Conservation (phyloP, 108 stramenopile genomes). For the Aurantiochytrium sp. region DNA sequence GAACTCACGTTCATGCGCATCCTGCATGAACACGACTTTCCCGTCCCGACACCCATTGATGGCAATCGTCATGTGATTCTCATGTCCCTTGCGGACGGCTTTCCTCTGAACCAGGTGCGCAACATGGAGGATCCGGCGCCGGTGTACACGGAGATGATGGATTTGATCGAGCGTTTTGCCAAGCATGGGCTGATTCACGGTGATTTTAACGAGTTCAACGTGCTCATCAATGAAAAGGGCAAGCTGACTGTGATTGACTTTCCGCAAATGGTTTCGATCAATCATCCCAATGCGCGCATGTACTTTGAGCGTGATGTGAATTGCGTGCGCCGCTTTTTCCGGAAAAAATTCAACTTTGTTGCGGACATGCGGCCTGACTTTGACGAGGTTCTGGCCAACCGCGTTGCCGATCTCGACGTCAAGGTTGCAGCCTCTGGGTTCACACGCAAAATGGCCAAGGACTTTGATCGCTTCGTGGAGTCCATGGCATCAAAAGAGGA, state of each 20-base stretch:
- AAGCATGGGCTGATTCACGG: conserved; percentile 92
- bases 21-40: conserved; percentile 79
- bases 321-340: conserved; percentile 75
- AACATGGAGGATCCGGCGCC: conserved; percentile 71
- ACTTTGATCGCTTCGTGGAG: conserved; percentile 15
- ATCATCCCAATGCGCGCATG: conserved; percentile 89
- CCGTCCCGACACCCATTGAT: conserved; percentile 80
- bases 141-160: conserved; percentile 70
- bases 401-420: neutral
- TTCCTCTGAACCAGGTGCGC: conserved; percentile 77
- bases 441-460: neutral
- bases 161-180: conserved; percentile 66
- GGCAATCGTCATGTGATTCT: conserved; percentile 86
- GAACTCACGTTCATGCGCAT: conserved; percentile 94
- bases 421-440: neutral
- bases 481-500: neutral
- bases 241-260: conserved; percentile 80
- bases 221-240: conserved; percentile 75
- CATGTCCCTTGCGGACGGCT: conserved; percentile 75
- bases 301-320: conserved; percentile 82
- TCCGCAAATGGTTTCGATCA: conserved; percentile 96
- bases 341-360: conserved; percentile 64
- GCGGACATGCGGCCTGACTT: neutral
- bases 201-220: conserved; percentile 99
- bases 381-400: neutral